A percentile compares a stretch with the other conserved stretches of the same genome.
Conservation (phyloP, 1,284 basidiomycete species). For the Amylostereum chailletii region DNA sequence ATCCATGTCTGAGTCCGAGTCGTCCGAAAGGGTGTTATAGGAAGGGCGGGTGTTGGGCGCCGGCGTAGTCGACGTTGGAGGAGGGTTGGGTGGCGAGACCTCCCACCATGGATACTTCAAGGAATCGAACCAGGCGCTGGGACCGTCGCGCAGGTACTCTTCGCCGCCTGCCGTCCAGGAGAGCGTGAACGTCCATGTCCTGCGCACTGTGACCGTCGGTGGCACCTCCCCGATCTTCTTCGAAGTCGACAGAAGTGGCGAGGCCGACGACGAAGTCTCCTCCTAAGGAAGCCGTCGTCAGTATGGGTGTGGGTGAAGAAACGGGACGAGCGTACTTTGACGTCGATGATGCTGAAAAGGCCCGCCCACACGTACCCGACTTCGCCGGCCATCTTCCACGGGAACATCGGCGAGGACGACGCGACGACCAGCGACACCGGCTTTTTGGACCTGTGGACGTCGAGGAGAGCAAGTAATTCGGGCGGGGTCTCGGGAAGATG, state of each 20-base stretch:
- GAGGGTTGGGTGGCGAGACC: slow-evolving; percentile 4
- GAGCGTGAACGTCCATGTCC: slow-evolving; percentile 26
- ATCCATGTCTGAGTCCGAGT: not conserved
- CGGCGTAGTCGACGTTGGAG: not conserved
- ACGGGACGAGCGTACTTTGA: slow-evolving; percentile 2
- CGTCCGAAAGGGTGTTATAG: not conserved
- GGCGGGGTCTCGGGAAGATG: slow-evolving; percentile 4
- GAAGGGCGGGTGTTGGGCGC: not conserved
- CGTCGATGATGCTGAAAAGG: slow-evolving; percentile 3
- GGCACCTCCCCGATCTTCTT: not conserved
- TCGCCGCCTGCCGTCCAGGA: slow-evolving; percentile 33
- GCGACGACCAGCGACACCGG: slow-evolving; percentile 8
- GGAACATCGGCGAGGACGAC: slow-evolving; percentile 9
- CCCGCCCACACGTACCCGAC: slow-evolving; percentile 11
- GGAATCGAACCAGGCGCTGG: slow-evolving; percentile 5
- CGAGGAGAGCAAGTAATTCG: slow-evolving; percentile 4
- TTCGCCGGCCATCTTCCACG: slow-evolving; percentile 10
- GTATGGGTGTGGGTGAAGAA: not conserved
- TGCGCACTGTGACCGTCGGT: not conserved
- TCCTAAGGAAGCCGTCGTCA: not conserved
- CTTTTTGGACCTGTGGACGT: not conserved
- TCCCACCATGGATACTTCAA: slow-evolving; percentile 28
- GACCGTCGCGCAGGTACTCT: slow-evolving; percentile 14
- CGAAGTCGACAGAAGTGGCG: not conserved
- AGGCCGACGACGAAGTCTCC: not conserved